Base-by-base conservation (phyloP, 805 yeast genomes). In the Starmerella floris region DNA sequence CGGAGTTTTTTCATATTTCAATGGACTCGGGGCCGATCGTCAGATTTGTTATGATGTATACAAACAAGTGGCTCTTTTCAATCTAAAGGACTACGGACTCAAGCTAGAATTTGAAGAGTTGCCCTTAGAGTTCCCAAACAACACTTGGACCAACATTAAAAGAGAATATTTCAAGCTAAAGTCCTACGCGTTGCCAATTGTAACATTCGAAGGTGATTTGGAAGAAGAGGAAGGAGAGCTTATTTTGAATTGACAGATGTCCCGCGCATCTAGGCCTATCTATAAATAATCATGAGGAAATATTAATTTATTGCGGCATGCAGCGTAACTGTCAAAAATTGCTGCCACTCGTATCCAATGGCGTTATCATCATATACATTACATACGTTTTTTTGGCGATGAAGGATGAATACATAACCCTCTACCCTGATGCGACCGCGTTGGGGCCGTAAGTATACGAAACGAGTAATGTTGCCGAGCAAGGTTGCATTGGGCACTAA, bases 1-100 rank as follows among this genome's bases (percentile, higher is more conserved):
- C 27, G 97, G 96, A 8, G 71, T 76, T 1, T 85, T 87, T 50
- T 83, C 95, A 4, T 87, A 85, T 57, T 87, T 87, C 69, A 88
- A 87, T 56, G 97, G 97, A 0, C 67, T 82, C 9, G 91, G 91
- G 21, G 88, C 87, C 15, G 91, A 80, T 50, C 65, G 85, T 52
- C 71, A 75, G 52, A 67, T 79, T 13, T 73, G 79, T 51, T 80
- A 80, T 56, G 87, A 87, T 54, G 95, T 88, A 8, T 87, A 88
- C 66, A 78, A 74, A 59, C 72, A 76, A 53, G 76, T 87, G 43
- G 95, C 83, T 3, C 82, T 77, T 49, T 61, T 83, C 44, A 96
- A 87, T 60, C 66, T 87, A 50, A 65, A 67, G 35, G 83, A 80
- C 51, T 85, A 81, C 56, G 96, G 97, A 2, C 63, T 87, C 56